Conservation (phyloP, 768 basidiomycete species). For the Hortiboletus campestris region DNA sequence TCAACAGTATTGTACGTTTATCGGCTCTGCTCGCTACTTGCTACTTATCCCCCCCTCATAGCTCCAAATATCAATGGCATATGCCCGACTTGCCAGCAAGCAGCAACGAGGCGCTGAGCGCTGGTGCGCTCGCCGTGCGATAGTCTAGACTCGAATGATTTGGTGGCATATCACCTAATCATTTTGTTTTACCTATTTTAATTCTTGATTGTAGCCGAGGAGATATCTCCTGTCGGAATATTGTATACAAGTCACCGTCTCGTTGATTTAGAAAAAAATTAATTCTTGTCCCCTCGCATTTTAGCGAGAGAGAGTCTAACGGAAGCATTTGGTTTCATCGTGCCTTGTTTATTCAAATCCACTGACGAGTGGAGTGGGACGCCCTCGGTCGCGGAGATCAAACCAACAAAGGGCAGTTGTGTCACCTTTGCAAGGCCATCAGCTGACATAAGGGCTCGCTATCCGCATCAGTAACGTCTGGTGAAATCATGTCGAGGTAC, state of each 20-base stretch:
- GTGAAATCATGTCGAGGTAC: conserved; percentile 2
- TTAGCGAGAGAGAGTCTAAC: conserved; percentile 23
- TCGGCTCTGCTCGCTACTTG: not conserved
- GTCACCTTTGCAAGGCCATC: conserved; percentile 1
- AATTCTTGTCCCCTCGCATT: conserved; percentile 10
- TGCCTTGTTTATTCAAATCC: conserved; percentile 9
- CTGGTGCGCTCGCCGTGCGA: conserved; percentile 1
- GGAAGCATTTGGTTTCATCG: conserved; percentile 25
- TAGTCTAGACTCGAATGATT: conserved; percentile 10
- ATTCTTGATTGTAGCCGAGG: conserved; percentile 32
- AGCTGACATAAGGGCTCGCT: not conserved
- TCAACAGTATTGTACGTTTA: conserved; percentile 44
- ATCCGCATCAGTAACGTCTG: conserved; percentile 1
- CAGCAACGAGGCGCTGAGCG: conserved; percentile 24
- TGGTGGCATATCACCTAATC: conserved; percentile 23
- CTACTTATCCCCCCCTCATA: conserved; percentile 15
- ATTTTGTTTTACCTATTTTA: conserved; percentile 18
- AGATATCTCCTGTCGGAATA: conserved; percentile 15
- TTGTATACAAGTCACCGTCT: conserved; percentile 14
- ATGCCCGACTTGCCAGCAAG: conserved; percentile 41
- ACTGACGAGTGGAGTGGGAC: conserved; percentile 1
- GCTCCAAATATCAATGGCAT: conserved; percentile 42
- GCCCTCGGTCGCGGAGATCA: conserved; percentile 31
- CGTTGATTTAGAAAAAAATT: conserved; percentile 1
- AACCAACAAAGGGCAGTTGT: conserved; percentile 11